These are phyloP conservation scores for Xylariaceae sp. DNA, from an alignment of 2,329 filamentous ascomycete species.

Conservation along the genomic window DNA sequence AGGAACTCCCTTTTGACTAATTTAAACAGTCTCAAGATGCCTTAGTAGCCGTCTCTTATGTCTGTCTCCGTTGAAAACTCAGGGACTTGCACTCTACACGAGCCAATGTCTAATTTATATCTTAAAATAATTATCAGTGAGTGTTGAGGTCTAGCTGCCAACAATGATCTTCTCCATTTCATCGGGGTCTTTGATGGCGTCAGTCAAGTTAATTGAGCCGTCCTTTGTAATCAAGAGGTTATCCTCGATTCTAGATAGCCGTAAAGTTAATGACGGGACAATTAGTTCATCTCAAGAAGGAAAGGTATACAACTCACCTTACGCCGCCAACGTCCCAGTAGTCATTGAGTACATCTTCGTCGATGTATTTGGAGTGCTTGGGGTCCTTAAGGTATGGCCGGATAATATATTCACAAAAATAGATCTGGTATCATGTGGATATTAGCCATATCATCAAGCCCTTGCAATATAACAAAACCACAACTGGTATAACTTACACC, in stretches of 20 bases:
- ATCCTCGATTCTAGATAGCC: slow-evolving; percentile 61
- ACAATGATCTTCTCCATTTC: slow-evolving; percentile 64
- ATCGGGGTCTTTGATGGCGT: slow-evolving; percentile 69
- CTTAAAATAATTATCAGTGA: neutral
- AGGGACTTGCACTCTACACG: neutral
- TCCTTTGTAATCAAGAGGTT: slow-evolving; percentile 74
- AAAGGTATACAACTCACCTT: slow-evolving; percentile 50
- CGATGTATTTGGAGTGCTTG: slow-evolving; percentile 76
- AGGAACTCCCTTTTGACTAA: too few species aligned
- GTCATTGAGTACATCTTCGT: slow-evolving; percentile 71
- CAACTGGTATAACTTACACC: slow-evolving; percentile 73
- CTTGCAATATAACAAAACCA: neutral
- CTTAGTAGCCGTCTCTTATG: too few species aligned
- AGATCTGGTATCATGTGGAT: slow-evolving; percentile 59
- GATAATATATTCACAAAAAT: slow-evolving; percentile 91
- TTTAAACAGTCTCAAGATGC: too few species aligned
- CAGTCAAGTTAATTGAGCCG: slow-evolving; percentile 75
- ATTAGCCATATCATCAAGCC: neutral
- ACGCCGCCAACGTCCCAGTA: slow-evolving; percentile 87
- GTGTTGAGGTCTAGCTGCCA: slow-evolving; percentile 4
- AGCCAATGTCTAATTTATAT: neutral
- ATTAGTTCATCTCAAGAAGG: neutral
- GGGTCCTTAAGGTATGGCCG: slow-evolving; percentile 77
- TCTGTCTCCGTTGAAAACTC: too few species aligned
- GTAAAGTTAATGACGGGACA: neutral